phyloP scores from a whole-genome alignment of 2,329 filamentous ascomycete species.

The Epichloe festucae region DNA sequence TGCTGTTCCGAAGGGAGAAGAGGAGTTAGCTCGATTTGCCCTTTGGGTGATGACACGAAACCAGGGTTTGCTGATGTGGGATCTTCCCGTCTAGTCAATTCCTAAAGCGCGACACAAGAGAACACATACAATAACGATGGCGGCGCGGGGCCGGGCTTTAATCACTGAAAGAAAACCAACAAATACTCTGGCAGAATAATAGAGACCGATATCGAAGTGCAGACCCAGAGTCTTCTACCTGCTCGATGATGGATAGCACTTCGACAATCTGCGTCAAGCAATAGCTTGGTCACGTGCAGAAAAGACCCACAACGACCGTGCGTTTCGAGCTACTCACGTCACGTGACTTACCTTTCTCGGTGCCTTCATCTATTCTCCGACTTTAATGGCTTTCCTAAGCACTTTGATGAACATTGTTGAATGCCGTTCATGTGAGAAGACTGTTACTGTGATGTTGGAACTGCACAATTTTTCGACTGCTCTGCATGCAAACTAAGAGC shows the following conservation, averaged over 20 bases:
- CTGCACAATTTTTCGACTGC: no score
- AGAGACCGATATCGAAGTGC: slow-evolving; percentile 21
- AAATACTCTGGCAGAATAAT: slow-evolving; percentile 27
- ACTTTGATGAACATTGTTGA: no score
- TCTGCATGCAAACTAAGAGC: no score
- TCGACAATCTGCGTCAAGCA: slow-evolving; percentile 2
- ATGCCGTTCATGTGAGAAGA: no score
- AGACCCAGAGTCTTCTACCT: slow-evolving; percentile 5
- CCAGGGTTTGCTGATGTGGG: slow-evolving; percentile 3
- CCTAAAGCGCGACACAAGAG: background rate
- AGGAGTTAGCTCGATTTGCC: slow-evolving; percentile 2
- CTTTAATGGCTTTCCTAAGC: no score
- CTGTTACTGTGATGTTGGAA: no score
- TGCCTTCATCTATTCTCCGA: no score
- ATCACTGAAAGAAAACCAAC: slow-evolving; percentile 23
- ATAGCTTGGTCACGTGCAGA: slow-evolving; percentile 1
- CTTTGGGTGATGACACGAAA: slow-evolving; percentile 3
- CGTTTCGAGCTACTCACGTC: background rate
- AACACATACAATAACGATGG: slow-evolving; percentile 22
- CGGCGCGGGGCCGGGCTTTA: slow-evolving; percentile 18
- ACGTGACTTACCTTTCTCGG: background rate
- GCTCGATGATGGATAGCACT: background rate
- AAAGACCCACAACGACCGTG: background rate
- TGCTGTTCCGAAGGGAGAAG: slow-evolving; percentile 3
- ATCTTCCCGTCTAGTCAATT: slow-evolving; percentile 2